Base-by-base conservation (phyloP, 345 rosid species). In the Heritiera littoralis region DNA sequence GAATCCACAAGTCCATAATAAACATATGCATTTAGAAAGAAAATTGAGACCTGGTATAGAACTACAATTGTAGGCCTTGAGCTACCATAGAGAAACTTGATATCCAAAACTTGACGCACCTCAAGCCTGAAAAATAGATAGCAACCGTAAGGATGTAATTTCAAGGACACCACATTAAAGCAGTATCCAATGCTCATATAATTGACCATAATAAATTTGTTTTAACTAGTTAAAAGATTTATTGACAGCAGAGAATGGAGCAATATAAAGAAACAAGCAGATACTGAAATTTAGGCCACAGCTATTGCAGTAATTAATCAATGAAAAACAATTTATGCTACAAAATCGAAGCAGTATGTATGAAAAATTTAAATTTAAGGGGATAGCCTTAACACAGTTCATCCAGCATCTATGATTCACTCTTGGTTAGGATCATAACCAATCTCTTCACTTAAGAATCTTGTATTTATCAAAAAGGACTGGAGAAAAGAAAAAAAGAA, bases 51-150 rank as follows among this genome's bases (percentile, higher is more conserved):
- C 98, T 93, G 97, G 82, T 93, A 95, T 71, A 95, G 94, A 74
- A 95, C 97, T 78, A 91, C 98, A 74, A 95, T 91, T 51, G 97
- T 95, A 67, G 99, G 98, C 82, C 91, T 96, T 5, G 86, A 65
- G 86, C 97, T 94, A 83, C 99, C 98, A 79, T 81, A 89, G 45
- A 93, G 89, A 89, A 96, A 96, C 84, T 96, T 94, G 81, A 96
- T 94, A 86, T 96, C 98, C 89, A 96, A 82, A 65, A 96, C 97
- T 82, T 96, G 97, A 81, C 94, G 95, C 85, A 92, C 97, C 86
- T 94, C 94, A n/a, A 92, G 89, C 94, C 98, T 95, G 85, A 75
- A 84, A 90, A 78, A 46, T 1, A 48, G 14, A 54, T 13, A 77
- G 51, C 77, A 63, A 77, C 54, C 80, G 79, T 55, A 49, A 54